A percentile compares a stretch with the other conserved stretches of the same genome.
These are phyloP conservation scores for Penicillium sp. DNA, from an alignment of 2,329 filamentous ascomycete genomes.

Conservation along the genomic window DNA sequence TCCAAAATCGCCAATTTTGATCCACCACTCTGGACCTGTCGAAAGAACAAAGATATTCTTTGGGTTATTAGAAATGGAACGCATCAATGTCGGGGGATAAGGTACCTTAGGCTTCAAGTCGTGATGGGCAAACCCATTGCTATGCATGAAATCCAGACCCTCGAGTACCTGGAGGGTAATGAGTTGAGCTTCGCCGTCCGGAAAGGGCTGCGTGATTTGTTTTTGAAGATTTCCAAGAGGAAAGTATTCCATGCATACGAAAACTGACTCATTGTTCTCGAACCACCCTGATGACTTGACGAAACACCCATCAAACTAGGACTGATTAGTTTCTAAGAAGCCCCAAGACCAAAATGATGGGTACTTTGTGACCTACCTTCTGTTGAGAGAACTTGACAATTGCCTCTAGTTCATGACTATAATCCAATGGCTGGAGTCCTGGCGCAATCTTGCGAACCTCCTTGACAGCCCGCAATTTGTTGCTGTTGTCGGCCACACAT, in stretches of 20 bases:
- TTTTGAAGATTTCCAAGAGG: conserved; percentile 34
- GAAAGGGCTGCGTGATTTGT: conserved; percentile 21
- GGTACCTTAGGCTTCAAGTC: conserved; percentile 39
- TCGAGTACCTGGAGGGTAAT: conserved; percentile 35
- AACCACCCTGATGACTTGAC: conserved; percentile 41
- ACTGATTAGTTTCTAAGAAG: not conserved
- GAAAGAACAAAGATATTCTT: conserved; percentile 36
- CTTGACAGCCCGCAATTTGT: conserved; percentile 9
- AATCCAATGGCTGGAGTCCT: conserved; percentile 2
- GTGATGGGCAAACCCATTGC: conserved; percentile 35
- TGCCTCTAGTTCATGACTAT: conserved; percentile 12
- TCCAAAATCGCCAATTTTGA: conserved; percentile 45
- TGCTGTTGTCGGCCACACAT: no score
- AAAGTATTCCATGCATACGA: conserved; percentile 43
- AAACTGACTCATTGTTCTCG: conserved; percentile 28
- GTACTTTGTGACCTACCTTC: conserved; percentile 2
- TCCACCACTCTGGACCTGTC: conserved; percentile 34
- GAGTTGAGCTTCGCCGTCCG: conserved; percentile 27
- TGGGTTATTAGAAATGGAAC: not conserved
- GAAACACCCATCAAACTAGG: conserved; percentile 21
- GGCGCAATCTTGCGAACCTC: conserved; percentile 6
- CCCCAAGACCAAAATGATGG: not conserved
- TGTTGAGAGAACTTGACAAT: conserved; percentile 10
- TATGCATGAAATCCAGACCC: conserved; percentile 38
- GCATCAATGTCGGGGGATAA: not conserved